phyloP scores from a whole-genome alignment of 2,329 filamentous ascomycete species.

The Trichoderma breve region DNA sequence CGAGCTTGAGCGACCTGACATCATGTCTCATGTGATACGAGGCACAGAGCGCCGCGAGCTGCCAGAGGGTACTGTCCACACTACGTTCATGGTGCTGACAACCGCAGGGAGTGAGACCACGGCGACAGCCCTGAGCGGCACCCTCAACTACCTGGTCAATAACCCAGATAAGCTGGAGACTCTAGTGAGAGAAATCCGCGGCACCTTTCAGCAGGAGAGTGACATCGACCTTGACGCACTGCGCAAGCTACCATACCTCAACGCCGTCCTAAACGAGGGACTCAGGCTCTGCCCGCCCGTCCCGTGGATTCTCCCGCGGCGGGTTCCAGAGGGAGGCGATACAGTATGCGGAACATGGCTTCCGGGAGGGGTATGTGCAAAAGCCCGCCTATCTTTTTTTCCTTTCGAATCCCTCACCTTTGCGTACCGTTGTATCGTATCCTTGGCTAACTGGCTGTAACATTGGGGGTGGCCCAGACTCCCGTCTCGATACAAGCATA shows the following conservation, averaged over 20 bases:
- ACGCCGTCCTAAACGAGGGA: slow-evolving; percentile 50
- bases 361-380: slow-evolving; percentile 31
- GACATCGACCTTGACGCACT: slow-evolving; percentile 22
- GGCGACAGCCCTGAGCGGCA: slow-evolving; percentile 30
- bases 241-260: slow-evolving; percentile 40
- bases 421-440: not conserved
- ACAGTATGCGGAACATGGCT: slow-evolving; percentile 33
- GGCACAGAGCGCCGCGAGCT: slow-evolving; percentile 30
- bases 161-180: slow-evolving; percentile 33
- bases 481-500: slow-evolving; percentile 15
- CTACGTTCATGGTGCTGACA: slow-evolving; percentile 24
- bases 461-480: slow-evolving; percentile 39
- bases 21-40: slow-evolving; percentile 32
- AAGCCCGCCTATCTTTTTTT: slow-evolving; percentile 22
- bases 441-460: slow-evolving; percentile 33
- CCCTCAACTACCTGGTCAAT: slow-evolving; percentile 30
- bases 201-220: slow-evolving; percentile 7
- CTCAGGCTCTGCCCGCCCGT: slow-evolving; percentile 48
- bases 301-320: slow-evolving; percentile 37
- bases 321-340: slow-evolving; percentile 32
- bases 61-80: slow-evolving; percentile 35
- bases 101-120: slow-evolving; percentile 36
- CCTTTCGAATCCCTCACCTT: not conserved
- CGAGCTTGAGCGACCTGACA: slow-evolving; percentile 26
- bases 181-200: slow-evolving; percentile 35